Evolutionary conservation across 1,139 yeast species (phyloP), one percentile per base, ranked within the genome.

Genomic region (Pichia sp.): DNA sequence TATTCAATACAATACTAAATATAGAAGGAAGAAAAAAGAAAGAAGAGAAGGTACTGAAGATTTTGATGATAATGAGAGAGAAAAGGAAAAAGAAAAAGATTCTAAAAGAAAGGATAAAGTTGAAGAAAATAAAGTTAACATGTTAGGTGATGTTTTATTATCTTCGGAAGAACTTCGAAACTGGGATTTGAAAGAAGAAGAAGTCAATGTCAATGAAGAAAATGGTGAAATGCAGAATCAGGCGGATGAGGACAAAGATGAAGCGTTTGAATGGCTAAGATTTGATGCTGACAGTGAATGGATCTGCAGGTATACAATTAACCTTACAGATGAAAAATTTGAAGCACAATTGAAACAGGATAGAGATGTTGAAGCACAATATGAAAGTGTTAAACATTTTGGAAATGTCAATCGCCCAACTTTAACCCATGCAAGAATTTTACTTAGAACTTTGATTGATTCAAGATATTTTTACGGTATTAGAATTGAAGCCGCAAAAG

Each of bases 261-360:
- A 92, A 60, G 96, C 97, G 0, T 94, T 89, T 65, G 98, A 94
- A 59, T 94, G 99, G 99, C 74, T 94, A 36, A 73, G 99, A 55
- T 87, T 90, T 9, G 99, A 94, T 65, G 90, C 97, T 0, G 99
- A 94, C 63, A 86, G 84, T 58, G 98, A 94, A 62, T 94, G 99
- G 99, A 84, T 94, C 41, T 87, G 95, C 47, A 77, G 76, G 52
- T 70, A 87, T 28, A 74, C 81, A 50, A 80, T 94, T 32, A 85
- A 82, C 54, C 97, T 90, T 62, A 96, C 96, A 0, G 97, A 89
- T 58, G 86, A 87, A 60, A 94, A 92, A 97, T 92, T 78, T 62
- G 87, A 89, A 0, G 85, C 97, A 0, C 98, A 94, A 59, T 66
- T 94, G 32, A 94, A 87, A 55, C 95, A 87, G 61, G 99, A 94